Percentiles rank a stretch among this genome's conserved stretches.
Evolutionary conservation across 108 stramenopile species (phyloP).

Genomic region (Nitzschia palea): DNA sequence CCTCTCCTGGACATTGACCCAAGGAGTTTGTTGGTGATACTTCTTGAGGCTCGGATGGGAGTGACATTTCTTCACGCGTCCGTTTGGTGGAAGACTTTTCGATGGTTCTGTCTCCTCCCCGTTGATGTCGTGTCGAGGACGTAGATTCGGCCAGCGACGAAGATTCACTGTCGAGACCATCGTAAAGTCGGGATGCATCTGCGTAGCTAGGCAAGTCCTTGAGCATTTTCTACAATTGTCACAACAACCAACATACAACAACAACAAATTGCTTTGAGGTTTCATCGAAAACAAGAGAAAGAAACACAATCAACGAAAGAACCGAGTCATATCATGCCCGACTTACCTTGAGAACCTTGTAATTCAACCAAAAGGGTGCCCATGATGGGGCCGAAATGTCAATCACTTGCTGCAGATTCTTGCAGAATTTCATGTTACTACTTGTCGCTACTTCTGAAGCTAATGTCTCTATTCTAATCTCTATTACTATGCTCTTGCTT

Average conservation of each 20-base stretch:
- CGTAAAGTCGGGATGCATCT: background rate
- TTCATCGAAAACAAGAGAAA: background rate
- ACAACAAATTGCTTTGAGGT: background rate
- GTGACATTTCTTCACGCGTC: background rate
- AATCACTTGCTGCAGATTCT: slow-evolving; percentile 70
- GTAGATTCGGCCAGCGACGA: background rate
- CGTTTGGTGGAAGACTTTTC: background rate
- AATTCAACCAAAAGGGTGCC: slow-evolving; percentile 75
- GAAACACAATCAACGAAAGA: no score
- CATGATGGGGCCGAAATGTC: slow-evolving; percentile 76
- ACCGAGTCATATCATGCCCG: background rate
- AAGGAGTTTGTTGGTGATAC: background rate
- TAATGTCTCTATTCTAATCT: no score
- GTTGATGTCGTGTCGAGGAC: background rate
- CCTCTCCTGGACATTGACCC: slow-evolving; percentile 52
- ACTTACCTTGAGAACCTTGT: slow-evolving; percentile 67
- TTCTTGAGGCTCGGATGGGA: background rate
- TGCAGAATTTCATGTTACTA: slow-evolving; percentile 70
- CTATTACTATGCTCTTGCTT: no score
- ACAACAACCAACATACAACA: background rate
- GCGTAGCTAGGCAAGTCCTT: slow-evolving; percentile 56
- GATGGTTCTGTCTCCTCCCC: background rate
- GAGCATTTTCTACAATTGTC: slow-evolving; percentile 64
- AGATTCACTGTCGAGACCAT: background rate
- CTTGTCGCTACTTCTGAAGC: no score